These are phyloP conservation scores for Exsudoporus frostii DNA, from an alignment of 768 basidiomycete species.

Conservation along the genomic window DNA sequence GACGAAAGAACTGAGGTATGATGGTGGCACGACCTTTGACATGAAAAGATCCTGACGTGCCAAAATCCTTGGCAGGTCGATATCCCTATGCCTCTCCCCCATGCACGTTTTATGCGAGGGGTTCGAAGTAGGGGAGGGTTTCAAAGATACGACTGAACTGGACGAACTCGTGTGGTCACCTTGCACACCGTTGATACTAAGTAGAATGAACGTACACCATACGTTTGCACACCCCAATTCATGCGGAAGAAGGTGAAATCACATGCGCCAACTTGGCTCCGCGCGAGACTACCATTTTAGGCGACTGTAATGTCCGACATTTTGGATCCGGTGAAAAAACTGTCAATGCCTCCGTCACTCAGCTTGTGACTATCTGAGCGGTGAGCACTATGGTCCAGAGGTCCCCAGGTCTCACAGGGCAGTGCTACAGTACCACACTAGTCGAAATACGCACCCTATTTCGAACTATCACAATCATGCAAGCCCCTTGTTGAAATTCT, in stretches of 20 bases:
- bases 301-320: not conserved
- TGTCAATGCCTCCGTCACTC: not conserved
- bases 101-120: too few species aligned
- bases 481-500: not conserved
- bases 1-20: too few species aligned
- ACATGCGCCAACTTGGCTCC: not conserved
- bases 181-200: not conserved
- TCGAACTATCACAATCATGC: not conserved
- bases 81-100: too few species aligned
- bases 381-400: not conserved
- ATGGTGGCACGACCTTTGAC: too few species aligned
- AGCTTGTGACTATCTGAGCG: too few species aligned
- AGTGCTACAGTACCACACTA: not conserved
- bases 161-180: not conserved
- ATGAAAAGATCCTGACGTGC: too few species aligned
- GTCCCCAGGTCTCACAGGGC: too few species aligned
- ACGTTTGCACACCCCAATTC: not conserved
- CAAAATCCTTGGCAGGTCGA: too few species aligned
- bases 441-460: not conserved
- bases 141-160: not conserved
- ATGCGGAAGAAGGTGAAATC: not conserved
- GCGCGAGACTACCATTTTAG: not conserved
- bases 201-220: not conserved
- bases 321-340: not conserved
- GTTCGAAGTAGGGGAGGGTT: too few species aligned